Percentiles rank a stretch among this genome's conserved stretches.
Evolutionary conservation across 352 stramenopile genomes (phyloP).

Genomic region (Phytophthora tubulina): DNA sequence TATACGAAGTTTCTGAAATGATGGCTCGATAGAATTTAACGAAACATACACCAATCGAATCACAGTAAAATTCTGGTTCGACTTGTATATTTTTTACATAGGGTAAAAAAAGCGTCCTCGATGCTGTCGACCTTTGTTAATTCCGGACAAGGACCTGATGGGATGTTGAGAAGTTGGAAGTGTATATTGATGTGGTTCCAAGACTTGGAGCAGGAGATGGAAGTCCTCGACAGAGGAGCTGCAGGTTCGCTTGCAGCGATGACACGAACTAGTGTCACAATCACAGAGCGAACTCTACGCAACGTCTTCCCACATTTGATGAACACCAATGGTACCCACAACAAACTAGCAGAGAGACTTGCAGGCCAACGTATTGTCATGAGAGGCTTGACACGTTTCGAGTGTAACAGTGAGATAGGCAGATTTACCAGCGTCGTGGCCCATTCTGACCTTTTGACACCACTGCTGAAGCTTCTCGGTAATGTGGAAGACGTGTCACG

Average conservation of each 20-base stretch:
- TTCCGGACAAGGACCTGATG: conserved; percentile 13
- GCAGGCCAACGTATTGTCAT: conserved; percentile 30
- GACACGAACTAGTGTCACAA: conserved; percentile 25
- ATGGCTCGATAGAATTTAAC: too few relatives aligned
- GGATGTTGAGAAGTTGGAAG: conserved; percentile 27
- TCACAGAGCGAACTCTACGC: conserved; percentile 27
- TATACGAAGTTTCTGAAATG: too few relatives aligned
- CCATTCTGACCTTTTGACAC: conserved; percentile 15
- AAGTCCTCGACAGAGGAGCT: conserved; percentile 12
- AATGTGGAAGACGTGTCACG: too few relatives aligned
- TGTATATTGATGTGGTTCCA: conserved; percentile 30
- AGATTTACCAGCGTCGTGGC: conserved; percentile 15
- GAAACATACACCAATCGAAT: too few relatives aligned
- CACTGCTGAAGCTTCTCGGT: too few relatives aligned
- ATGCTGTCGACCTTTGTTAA: too few relatives aligned
- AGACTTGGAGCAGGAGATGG: conserved; percentile 16
- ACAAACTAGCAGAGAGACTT: conserved; percentile 10
- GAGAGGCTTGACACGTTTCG: conserved; percentile 25
- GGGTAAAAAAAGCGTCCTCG: too few relatives aligned
- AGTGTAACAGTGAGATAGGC: conserved; percentile 9
- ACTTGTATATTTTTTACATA: too few relatives aligned
- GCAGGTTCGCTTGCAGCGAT: conserved; percentile 10
- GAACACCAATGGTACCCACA: neutral
- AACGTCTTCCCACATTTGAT: conserved; percentile 32
- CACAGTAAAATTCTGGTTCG: too few relatives aligned